Evolutionary conservation across 2,329 filamentous ascomycete species (phyloP), one percentile per base, ranked within the genome.

Genomic region (Cyphellophora europaea): DNA sequence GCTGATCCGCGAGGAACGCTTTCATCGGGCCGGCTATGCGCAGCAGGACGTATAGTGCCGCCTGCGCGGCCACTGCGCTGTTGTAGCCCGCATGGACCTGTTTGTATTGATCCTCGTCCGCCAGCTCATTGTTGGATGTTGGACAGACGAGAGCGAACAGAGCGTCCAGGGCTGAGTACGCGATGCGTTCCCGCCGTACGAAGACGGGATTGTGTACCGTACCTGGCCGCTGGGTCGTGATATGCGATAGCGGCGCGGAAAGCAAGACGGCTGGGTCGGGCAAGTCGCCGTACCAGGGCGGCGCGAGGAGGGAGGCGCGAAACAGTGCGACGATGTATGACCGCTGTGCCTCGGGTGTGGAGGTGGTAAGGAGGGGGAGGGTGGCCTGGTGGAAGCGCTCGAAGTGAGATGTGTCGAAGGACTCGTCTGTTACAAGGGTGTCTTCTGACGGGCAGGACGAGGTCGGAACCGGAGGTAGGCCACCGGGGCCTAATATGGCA

Each of bases 1-100:
- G 88, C 53, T 95, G 89, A 56, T 98, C 91, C 3, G 87, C 83
- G 30, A 93, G 79, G 53, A 93, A 96, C 1, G 79, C 70, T 37
- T 85, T 79, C n/a, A 96, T 62, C 0, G 84, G 79, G 11, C 94
- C 66, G 0, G 83, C 86, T 10, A 82, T 77, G 3, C 91, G 78
- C 2, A 94, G 65, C 29, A 96, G 80, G 3, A 96, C 69, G 50
- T 85, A 89, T 0, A 86, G 86, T 0, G 84, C 80, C 1, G 80
- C 75, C 3, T 81, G 81, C 52, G 77, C 72, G 0, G 89, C 82
- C 11, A 96, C 74, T 10, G 29, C 32, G 57, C 39, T 68, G 65
- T 8, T 67, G 55, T 2, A 55, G 28, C 25, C 16, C 19, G 11
- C 18, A n/a, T n/a, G 17, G 18, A 15, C 5, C 6, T 27, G 12